Base-by-base conservation (phyloP, 176 grass and related monocot species). In the Thinopyrum elongatum region DNA sequence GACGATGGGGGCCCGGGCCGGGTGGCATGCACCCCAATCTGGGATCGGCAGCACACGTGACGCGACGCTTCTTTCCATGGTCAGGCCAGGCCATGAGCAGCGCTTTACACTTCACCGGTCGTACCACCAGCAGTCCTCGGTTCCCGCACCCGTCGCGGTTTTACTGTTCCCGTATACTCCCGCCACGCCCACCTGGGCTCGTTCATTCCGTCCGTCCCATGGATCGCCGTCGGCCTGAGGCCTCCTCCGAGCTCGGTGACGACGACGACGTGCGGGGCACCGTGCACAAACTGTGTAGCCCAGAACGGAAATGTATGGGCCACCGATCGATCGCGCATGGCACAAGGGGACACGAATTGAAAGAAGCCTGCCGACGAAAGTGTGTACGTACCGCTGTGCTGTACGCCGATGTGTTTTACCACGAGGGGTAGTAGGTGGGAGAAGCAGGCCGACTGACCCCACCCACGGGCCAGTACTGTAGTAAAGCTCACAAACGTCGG, bases 341-440 rank as follows among this genome's bases (percentile, higher is more conserved):
- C 15, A 31, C 12, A 53, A 55, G 17, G 51, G 30, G 44, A 29
- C 67, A 60, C 15, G 38, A 57, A 62, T 19, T 61, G 25, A 74
- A 44, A 63, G 55, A 6, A n/a, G 10, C 33, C 8, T 63, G 76
- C 75, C 58, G 75, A 84, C 82, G 53, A 74, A 89, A 85, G 23
- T 7, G 23, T 19, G 5, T 19, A 19, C 16, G 47, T 47, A n/a
- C n/a, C n/a, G 47, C 47, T 13, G 11, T 44, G 3, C 3, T 49
- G 46, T 49, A 49, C 2, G 7, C 27, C 8, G 34, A 34, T 14
- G 4, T 47, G 46, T 76, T 81, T 82, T 67, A 82, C 59, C 70
- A 30, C 44, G 13, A 12, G 19, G 6, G 26, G 23, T 4, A 3
- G 42, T 46, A 12, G 19, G 7, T 16, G 46, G 46, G 46, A 47